These are phyloP conservation scores for Fraxinus velutina DNA, from an alignment of 305 asterid genomes.

Conservation along the genomic window DNA sequence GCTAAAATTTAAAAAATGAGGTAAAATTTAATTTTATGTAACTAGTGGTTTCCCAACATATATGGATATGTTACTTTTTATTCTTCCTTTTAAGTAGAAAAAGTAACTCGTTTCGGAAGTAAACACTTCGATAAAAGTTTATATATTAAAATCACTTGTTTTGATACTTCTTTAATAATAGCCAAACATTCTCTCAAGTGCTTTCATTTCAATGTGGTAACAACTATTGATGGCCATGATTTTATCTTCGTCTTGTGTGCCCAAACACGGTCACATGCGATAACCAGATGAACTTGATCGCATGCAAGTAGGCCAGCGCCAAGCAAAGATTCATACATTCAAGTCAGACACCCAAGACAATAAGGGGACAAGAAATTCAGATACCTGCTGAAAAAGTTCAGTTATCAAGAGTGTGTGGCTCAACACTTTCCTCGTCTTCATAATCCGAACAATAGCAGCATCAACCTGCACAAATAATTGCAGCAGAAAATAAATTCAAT, in stretches of 20 bases:
- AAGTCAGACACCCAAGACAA: not conserved
- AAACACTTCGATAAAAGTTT: not conserved
- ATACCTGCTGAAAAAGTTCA: slow-evolving; percentile 97
- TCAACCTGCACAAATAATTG: slow-evolving; percentile 57
- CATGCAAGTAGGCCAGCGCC: not conserved
- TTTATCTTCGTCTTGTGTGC: not conserved
- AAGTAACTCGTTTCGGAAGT: not conserved
- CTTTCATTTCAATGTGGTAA: not conserved
- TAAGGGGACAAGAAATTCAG: not conserved
- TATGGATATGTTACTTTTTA: not conserved
- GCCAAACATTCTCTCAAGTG: not conserved
- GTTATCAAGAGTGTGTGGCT: slow-evolving; percentile 93
- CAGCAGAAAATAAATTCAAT: slow-evolving; percentile 14
- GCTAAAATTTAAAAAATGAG: not conserved
- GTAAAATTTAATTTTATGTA: not conserved
- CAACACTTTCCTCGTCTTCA: slow-evolving; percentile 95
- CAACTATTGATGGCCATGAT: not conserved
- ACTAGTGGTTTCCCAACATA: not conserved
- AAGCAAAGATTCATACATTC: not conserved
- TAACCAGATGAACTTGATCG: not conserved
- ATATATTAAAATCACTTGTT: not conserved
- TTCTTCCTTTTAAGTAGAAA: not conserved
- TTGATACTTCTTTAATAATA: not conserved
- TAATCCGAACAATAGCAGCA: slow-evolving; percentile 97
- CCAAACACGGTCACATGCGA: not conserved